Evolutionary conservation across 805 yeast genomes (phyloP), one percentile per base, ranked within the genome.

Genomic region (Candida namnaoensis): DNA sequence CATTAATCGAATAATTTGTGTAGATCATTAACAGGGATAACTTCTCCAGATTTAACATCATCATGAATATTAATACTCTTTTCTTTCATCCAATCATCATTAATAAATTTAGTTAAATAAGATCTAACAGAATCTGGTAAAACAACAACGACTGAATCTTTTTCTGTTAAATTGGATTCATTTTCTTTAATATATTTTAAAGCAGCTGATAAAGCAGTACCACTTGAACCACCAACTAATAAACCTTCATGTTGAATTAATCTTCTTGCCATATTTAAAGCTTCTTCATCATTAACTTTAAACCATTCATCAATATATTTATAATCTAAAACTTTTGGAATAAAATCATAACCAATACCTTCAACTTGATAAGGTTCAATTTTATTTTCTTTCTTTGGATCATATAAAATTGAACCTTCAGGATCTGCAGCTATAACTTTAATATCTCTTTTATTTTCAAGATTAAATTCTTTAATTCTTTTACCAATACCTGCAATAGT

Each of bases 111-210:
- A 48, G 93, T 78, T 63, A 86, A 71, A 66, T 86, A 86, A 4
- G 95, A 85, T 69, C 95, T 78, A 57, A 86, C 78, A 35, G 88
- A 80, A 61, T 86, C 95, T 37, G 95, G 95, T 75, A 84, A 76
- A 23, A 86, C 81, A 38, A 82, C 88, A 30, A 86, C 95, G 44
- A 86, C 73, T 15, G 74, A 74, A 50, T 83, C 95, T 39, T 80
- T 74, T 65, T 82, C 87, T 37, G 82, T 75, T 58, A 86, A 71
- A 8, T 30, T 30, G 46, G 68, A 71, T 37, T 72, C 72, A 41
- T 69, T 72, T 40, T 75, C 79, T 54, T 79, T 69, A 47, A 80
- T 79, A 47, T 82, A 83, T 51, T 78, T 66, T 44, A 86, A 71
- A 38, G 88, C 82, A 32, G 93, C 95, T 53, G 82, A 80, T 52